Evolutionary conservation across 257 asterid species (phyloP), one percentile per base, ranked within the genome.

Genomic region (Galeopsis tetrahit): DNA sequence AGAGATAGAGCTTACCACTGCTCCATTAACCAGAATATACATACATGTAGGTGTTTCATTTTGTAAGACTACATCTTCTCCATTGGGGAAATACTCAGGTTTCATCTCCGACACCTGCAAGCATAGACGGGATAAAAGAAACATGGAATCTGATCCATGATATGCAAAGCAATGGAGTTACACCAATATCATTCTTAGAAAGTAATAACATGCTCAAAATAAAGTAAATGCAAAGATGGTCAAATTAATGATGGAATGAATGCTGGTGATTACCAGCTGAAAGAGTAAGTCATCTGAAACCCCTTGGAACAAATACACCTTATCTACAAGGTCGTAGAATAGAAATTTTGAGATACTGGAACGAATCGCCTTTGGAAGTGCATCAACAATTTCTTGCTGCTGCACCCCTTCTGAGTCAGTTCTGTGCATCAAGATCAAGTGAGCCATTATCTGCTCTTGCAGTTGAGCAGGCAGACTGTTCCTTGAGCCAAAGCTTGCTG

Each of bases 341-440:
- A 92, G 90, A 77, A 40, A 84, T 74, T 81, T 85, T 2, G 96
- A 85, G 71, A 92, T 89, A 66, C 93, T 87, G 3, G 97, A 86
- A 61, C 87, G 87, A 73, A 92, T 89, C 2, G 97, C 96, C 83
- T 89, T 92, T 3, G 96, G 97, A 71, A 92, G 93, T 2, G 82
- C 77, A 66, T 88, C 96, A 9, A 88, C 82, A 34, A 81, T 87
- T 81, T 92, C 96, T 80, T 92, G 97, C 75, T 89, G 97, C 70
- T 86, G 93, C 52, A 92, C 81, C 64, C 96, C 96, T 84, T 92
- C 96, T 1, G 97, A 81, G 63, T 88, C 89, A 0, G 89, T 86
- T 82, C 96, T 86, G 77, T 79, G 81, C 84, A 79, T 89, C 76
- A 92, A 82, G 79, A 90, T 82, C 84, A 92, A 81, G 84, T 92